phyloP scores from a whole-genome alignment of 495 filamentous ascomycete species.

The Penicillium egyptiacum region DNA sequence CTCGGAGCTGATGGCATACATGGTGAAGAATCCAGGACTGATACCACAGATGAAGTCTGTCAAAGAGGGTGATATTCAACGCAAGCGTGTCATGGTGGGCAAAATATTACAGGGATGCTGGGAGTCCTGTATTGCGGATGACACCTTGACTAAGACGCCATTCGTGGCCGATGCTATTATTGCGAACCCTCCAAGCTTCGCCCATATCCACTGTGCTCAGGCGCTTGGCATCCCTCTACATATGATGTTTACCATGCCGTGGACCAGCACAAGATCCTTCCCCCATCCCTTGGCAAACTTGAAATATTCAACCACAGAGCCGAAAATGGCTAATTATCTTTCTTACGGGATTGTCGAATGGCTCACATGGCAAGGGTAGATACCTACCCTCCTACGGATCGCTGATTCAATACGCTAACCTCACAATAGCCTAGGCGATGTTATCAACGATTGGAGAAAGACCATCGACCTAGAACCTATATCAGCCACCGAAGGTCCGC shows the following conservation, averaged over 20 bases:
- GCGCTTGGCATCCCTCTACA: slow-evolving; percentile 58
- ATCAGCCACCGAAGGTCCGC: slow-evolving; percentile 24
- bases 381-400: not conserved
- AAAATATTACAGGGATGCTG: slow-evolving; percentile 60
- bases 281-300: slow-evolving; percentile 56
- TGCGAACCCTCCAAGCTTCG: slow-evolving; percentile 61
- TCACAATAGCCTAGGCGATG: slow-evolving; percentile 41
- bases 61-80: slow-evolving; percentile 39
- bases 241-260: slow-evolving; percentile 62
- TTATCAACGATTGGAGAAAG: slow-evolving; percentile 53
- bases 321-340: slow-evolving; percentile 50
- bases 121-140: slow-evolving; percentile 56
- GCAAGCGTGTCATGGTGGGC: slow-evolving; percentile 43
- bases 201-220: slow-evolving; percentile 60
- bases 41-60: slow-evolving; percentile 45
- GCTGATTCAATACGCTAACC: not conserved
- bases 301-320: slow-evolving; percentile 40
- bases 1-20: slow-evolving; percentile 57
- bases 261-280: slow-evolving; percentile 51
- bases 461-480: slow-evolving; percentile 51
- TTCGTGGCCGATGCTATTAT: slow-evolving; percentile 65
- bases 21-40: slow-evolving; percentile 52
- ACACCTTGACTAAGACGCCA: slow-evolving; percentile 47
- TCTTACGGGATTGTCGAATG: slow-evolving; percentile 58
- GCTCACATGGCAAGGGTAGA: slow-evolving; percentile 61